phyloP scores from a whole-genome alignment of 495 filamentous ascomycete genomes.

The Penicillium maclennaniae region DNA sequence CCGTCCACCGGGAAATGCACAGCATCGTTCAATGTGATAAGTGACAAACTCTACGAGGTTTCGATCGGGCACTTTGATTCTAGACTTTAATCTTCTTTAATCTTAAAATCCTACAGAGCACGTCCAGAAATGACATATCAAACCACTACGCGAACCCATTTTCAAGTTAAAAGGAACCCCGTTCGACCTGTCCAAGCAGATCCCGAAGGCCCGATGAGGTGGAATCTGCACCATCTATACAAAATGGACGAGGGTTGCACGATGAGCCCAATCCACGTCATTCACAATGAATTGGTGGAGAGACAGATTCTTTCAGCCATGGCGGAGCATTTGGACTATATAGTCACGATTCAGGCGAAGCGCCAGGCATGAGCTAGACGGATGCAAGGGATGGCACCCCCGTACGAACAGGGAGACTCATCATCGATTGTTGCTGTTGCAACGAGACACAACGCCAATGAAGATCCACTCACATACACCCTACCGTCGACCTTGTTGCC shows the following conservation, averaged over 20 bases:
- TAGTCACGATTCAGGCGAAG: conserved; percentile 20
- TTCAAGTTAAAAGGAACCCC: not conserved
- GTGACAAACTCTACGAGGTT: conserved; percentile 11
- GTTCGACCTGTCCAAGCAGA: conserved; percentile 10
- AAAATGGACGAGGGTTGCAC: not conserved
- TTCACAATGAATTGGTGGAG: not conserved
- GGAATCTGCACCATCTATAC: not conserved
- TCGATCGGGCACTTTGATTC: not conserved
- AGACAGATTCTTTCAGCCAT: conserved; percentile 9
- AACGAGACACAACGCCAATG: conserved; percentile 31
- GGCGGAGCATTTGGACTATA: conserved; percentile 22
- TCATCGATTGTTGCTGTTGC: conserved; percentile 16
- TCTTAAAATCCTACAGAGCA: conserved; percentile 5
- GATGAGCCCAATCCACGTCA: not conserved
- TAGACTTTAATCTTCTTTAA: not conserved
- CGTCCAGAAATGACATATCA: not conserved
- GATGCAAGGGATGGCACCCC: conserved; percentile 21
- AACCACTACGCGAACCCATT: not conserved
- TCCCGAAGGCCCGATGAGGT: not conserved
- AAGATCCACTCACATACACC: conserved; percentile 25
- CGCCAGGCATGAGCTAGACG: conserved; percentile 20
- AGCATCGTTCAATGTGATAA: conserved; percentile 13
- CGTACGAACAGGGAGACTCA: conserved; percentile 15
- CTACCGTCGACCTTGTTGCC: conserved; percentile 24
- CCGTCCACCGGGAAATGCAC: conserved; percentile 5